These are phyloP conservation scores for Biancaea sappan DNA, from an alignment of 306 rosid genomes.

Conservation along the genomic window DNA sequence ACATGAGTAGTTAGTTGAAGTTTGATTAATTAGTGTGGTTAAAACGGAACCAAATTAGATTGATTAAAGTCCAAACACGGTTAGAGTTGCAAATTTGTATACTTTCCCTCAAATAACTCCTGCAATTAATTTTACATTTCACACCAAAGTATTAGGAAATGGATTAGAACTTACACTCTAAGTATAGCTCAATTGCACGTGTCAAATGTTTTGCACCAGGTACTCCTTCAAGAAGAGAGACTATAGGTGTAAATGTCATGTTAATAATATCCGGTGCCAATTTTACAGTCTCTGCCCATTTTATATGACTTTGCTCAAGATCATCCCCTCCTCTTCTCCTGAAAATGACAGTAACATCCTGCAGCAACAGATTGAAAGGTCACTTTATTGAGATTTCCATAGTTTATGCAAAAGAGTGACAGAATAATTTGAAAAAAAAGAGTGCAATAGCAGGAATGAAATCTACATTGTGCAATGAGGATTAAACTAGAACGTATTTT, in stretches of 20 bases:
- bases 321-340: conserved; percentile 99
- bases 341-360: conserved; percentile 98
- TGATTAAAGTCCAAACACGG: not conserved
- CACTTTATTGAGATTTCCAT: conserved; percentile 15
- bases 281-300: conserved; percentile 87
- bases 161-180: conserved; percentile 73
- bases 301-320: conserved; percentile 92
- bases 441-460: conserved; percentile 19
- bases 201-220: conserved; percentile 78
- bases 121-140: conserved; percentile 24
- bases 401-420: conserved; percentile 29
- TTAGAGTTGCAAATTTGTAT: not conserved
- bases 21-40: not conserved
- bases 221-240: conserved; percentile 85
- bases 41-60: not conserved
- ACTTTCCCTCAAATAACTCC: not conserved
- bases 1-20: not conserved
- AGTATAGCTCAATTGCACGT: conserved; percentile 89
- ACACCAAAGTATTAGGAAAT: conserved; percentile 9
- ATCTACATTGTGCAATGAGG: conserved; percentile 9
- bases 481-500: conserved; percentile 17
- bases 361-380: conserved; percentile 40
- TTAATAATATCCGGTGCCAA: conserved; percentile 90
- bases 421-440: not conserved
- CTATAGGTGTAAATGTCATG: conserved; percentile 94